Evolutionary conservation across 441 rosid species (phyloP), one percentile per base, ranked within the genome.

Genomic region (Euphorbia celastroides): DNA sequence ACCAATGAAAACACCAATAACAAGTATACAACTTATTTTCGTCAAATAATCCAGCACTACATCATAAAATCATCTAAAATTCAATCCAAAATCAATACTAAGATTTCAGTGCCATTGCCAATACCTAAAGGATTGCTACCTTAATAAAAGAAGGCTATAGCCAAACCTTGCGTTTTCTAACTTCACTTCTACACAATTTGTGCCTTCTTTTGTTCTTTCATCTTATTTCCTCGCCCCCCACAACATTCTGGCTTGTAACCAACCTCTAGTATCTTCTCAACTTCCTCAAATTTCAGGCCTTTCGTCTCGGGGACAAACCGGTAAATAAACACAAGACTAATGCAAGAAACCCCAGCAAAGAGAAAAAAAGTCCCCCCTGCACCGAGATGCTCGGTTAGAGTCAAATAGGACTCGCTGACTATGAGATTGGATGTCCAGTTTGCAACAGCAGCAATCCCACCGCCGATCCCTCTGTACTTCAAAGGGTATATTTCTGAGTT

Each of bases 401-500:
- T 79, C 38, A 92, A 66, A 73, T 82, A 92, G 16, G 92, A 75
- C 62, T 79, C 75, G 27, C 92, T 88, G 27, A 92, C 97, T 0
- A 92, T 25, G 16, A 90, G 88, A 63, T 90, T 92, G 2, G 97
- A 85, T 22, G 64, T 34, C 97, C 94, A 90, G 76, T 90, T 90
- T 4, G 87, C 19, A 0, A 88, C 92, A 0, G 97, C 96, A 0
- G 97, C 98, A 1, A 92, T 85, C 4, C 96, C 96, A 75, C 97
- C 98, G 0, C 98, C 88, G 0, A 86, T 19, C 5, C 97, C 98
- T 90, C 97, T 78, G 59, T 89, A 92, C 32, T 82, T 77, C 10
- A 90, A 71, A 0, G 98, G 98, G 72, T 93, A 93, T 26, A 93
- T 90, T 82, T 90, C 97, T 2, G 97, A 93, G 83, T 90, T 93